Percentiles rank a stretch among this genome's conserved stretches.
These are phyloP conservation scores for Ganoderma sinense DNA, from an alignment of 1,284 basidiomycete species.

Conservation along the genomic window DNA sequence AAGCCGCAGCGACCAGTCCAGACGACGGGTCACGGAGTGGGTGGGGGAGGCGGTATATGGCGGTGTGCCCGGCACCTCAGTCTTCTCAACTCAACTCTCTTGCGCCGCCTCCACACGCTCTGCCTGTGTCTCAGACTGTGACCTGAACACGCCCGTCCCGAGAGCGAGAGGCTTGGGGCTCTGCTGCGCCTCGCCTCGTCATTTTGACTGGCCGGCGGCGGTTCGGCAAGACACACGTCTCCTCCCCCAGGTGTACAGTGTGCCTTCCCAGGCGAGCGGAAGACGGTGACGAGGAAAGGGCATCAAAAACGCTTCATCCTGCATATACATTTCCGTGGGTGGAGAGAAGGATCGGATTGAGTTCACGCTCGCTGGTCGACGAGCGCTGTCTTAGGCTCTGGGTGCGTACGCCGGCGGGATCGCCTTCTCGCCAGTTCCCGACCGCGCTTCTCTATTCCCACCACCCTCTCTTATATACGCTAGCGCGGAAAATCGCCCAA, in stretches of 20 bases:
- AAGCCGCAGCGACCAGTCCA: background rate
- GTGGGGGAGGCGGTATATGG: background rate
- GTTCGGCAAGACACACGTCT: constrained; percentile 1
- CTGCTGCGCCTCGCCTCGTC: constrained; percentile 2
- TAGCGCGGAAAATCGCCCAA: constrained; percentile 20
- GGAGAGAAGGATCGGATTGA: background rate
- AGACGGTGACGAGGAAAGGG: constrained; percentile 7
- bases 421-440: constrained; percentile 27
- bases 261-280: constrained; percentile 11
- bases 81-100: constrained; percentile 1
- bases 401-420: constrained; percentile 25
- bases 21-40: background rate
- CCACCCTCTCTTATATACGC: constrained; percentile 29
- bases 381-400: constrained; percentile 14
- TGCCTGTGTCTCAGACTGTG: background rate
- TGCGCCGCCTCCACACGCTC: background rate
- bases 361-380: background rate
- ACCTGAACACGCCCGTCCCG: background rate
- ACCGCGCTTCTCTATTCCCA: constrained; percentile 28
- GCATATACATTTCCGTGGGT: constrained; percentile 3
- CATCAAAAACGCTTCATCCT: constrained; percentile 6
- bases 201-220: background rate
- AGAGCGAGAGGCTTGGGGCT: background rate
- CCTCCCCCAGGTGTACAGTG: background rate
- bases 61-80: background rate